Evolutionary conservation across 768 basidiomycete species (phyloP).

Genomic region (Pulveroboletus ravenelii): DNA sequence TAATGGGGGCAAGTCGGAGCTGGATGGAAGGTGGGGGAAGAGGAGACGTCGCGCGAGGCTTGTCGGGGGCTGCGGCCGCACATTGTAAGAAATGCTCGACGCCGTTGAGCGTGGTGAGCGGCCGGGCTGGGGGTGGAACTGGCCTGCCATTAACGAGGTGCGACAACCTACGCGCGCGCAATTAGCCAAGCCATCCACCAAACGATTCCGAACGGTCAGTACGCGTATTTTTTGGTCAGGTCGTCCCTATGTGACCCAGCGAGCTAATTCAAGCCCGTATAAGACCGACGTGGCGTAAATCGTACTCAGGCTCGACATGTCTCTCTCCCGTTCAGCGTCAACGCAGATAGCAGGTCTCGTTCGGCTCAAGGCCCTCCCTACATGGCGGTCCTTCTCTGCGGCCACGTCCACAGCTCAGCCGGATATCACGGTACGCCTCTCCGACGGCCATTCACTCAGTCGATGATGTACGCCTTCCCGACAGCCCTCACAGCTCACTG

Average conservation of each 20-base stretch:
- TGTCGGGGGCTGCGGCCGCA: slow-evolving; percentile 25
- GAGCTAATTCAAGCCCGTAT: slow-evolving; percentile 11
- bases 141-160: slow-evolving; percentile 2
- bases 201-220: background rate
- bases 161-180: background rate
- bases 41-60: slow-evolving; percentile 56
- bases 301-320: slow-evolving; percentile 15
- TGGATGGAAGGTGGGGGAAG: slow-evolving; percentile 48
- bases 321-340: slow-evolving; percentile 7
- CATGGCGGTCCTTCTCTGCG: slow-evolving; percentile 17
- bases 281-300: slow-evolving; percentile 16
- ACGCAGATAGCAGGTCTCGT: slow-evolving; percentile 9
- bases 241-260: background rate
- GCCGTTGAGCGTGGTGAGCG: slow-evolving; percentile 21
- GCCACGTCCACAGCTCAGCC: slow-evolving; percentile 30
- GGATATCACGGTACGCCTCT: slow-evolving; percentile 47
- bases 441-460: background rate
- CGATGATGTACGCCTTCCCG: background rate
- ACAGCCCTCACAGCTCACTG: slow-evolving; percentile 51
- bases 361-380: background rate
- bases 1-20: slow-evolving; percentile 48
- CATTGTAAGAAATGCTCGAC: slow-evolving; percentile 20
- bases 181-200: background rate
- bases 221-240: too few species aligned
- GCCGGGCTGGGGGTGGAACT: background rate